Percentiles rank a stretch among this genome's conserved stretches.
Conservation (phyloP, 768 basidiomycete species). For the Mycena polygramma region DNA sequence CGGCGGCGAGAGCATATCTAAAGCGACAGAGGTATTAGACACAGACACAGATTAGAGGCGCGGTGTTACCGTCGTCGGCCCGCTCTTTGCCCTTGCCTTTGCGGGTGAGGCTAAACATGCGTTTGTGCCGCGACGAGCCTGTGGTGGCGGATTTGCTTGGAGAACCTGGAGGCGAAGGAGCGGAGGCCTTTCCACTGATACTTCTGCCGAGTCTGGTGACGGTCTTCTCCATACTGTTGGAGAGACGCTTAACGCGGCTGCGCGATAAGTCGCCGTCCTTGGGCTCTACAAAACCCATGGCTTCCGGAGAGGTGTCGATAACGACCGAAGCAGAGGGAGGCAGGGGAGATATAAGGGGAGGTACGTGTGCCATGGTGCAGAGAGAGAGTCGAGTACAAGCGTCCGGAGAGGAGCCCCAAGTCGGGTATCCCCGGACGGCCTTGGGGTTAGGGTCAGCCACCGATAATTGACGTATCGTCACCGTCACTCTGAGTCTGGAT, state of each 20-base stretch:
- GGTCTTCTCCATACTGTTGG: constrained; percentile 63
- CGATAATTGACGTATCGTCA: constrained; percentile 2
- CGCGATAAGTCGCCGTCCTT: constrained; percentile 48
- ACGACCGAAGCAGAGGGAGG: constrained; percentile 42
- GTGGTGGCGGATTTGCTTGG: constrained; percentile 47
- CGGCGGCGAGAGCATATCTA: constrained; percentile 42
- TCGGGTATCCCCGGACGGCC: not conserved
- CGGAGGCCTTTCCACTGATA: constrained; percentile 57
- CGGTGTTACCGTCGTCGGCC: constrained; percentile 48
- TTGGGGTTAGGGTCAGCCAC: too few relatives aligned
- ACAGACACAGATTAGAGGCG: constrained; percentile 25
- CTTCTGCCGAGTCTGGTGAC: constrained; percentile 77
- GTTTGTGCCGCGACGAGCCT: constrained; percentile 57
- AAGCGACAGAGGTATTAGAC: constrained; percentile 26
- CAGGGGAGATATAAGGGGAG: constrained; percentile 39
- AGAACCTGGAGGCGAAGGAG: constrained; percentile 44
- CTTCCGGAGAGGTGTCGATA: constrained; percentile 50
- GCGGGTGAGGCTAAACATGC: constrained; percentile 68
- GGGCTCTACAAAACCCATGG: constrained; percentile 48
- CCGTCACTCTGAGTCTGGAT: not conserved
- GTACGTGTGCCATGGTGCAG: constrained; percentile 40
- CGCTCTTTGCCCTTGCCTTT: constrained; percentile 64
- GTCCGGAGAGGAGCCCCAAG: constrained; percentile 7
- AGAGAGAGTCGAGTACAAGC: not conserved
- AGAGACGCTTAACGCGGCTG: constrained; percentile 67